Base-by-base conservation (phyloP, 192 early-diverging fungal species). In the Coemansia sp. region DNA sequence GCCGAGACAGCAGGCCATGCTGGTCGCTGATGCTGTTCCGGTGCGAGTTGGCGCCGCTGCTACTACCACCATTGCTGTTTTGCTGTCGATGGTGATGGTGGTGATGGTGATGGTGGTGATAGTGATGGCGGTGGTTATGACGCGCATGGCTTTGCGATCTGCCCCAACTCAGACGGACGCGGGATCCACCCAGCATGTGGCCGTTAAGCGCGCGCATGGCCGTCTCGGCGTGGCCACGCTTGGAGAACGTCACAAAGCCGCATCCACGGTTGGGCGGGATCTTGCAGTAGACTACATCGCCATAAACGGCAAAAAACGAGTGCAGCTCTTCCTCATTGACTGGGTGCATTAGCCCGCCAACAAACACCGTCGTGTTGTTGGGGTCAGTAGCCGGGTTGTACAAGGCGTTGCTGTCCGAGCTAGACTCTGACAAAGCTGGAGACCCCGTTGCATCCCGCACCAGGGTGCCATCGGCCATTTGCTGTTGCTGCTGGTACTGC, bases 281-380 rank as follows among this genome's bases (percentile, higher is more conserved):
- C 77, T 97, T 97, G 68, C 93, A 91, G 81, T 97, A 93, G 0
- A 87, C 87, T 53, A 99, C 95, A 37, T 93, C 94, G 36, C 97
- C 97, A 86, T 94, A 96, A 36, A 87, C 86, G 14, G 87, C 78
- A 79, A 99, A 99, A 68, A 88, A 87, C 6, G 87, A 86, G 37
- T 87, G 75, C 63, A 99, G 85, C 59, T 98, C 95, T 54, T 95
- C 92, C 70, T 98, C 95, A 29, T 86, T 85, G n/a, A 93, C 90
- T 8, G 88, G 84, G 36, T 91, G 85, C 44, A 87, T 91, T 45
- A 99, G 81, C 5, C 96, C 96, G 24, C 97, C 97, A 27, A 99
- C 94, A 85, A 99, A 99, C 34, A 99, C 94, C 3, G 97, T 99
- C 4, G 95, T 98, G 82, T 97, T 97, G 77, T 82, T 90, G 44